These are phyloP conservation scores for Bullera alba DNA, from an alignment of 768 basidiomycete species.

Conservation along the genomic window DNA sequence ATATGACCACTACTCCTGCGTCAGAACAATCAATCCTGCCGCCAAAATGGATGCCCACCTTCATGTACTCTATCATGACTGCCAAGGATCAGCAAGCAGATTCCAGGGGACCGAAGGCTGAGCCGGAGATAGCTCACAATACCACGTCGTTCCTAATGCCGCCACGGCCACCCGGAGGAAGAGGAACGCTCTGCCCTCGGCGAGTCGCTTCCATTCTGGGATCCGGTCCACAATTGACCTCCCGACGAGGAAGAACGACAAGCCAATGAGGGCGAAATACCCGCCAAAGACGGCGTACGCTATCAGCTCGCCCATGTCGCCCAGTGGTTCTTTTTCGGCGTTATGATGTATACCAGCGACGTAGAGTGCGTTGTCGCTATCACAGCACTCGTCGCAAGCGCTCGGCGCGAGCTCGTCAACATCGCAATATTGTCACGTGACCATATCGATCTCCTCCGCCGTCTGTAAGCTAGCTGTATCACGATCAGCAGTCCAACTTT, in stretches of 20 bases:
- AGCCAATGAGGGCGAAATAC: constrained; percentile 45
- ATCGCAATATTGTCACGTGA: too few relatives aligned
- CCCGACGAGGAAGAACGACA: constrained; percentile 43
- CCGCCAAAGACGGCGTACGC: constrained; percentile 36
- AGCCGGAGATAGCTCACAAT: constrained; percentile 47
- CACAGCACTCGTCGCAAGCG: too few relatives aligned
- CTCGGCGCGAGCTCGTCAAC: too few relatives aligned
- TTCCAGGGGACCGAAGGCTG: background rate
- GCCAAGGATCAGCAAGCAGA: background rate
- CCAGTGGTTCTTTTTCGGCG: too few relatives aligned
- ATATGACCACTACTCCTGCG: constrained; percentile 54
- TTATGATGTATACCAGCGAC: too few relatives aligned
- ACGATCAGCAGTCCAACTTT: too few relatives aligned
- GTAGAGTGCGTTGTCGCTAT: too few relatives aligned
- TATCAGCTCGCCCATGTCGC: constrained; percentile 1
- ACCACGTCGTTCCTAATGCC: constrained; percentile 51
- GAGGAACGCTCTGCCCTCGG: constrained; percentile 35
- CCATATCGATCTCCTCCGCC: too few relatives aligned
- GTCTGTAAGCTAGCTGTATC: too few relatives aligned
- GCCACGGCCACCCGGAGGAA: constrained; percentile 47
- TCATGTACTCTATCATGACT: constrained; percentile 53
- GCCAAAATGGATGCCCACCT: constrained; percentile 18
- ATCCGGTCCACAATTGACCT: constrained; percentile 11
- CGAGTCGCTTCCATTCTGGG: background rate
- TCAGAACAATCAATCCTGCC: background rate